Evolutionary conservation across 768 basidiomycete genomes (phyloP), one percentile per base, ranked within the genome.

Genomic region (Auricularia sp.): DNA sequence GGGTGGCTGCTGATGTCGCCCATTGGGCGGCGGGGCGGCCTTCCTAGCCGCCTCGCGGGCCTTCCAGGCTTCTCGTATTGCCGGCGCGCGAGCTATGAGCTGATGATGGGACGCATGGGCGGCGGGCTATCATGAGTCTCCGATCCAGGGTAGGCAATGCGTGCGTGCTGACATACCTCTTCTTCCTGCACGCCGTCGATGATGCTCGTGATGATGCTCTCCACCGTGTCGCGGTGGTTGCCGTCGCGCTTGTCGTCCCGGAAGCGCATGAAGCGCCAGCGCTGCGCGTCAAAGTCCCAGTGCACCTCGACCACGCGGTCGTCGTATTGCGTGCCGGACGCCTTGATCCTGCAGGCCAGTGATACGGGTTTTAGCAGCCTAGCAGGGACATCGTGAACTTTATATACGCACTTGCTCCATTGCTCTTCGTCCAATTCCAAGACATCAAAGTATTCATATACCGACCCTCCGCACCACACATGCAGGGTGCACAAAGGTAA

Each of bases 241-340:
- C 93, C 97, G 67, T 95, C 77, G 3, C 85, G 88, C 74, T 99
- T 99, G 75, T 99, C 97, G 70, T 96, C 87, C 70, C 97, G 77
- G 73, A 96, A 95, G 58, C 97, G 85, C 85, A 98, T 87, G 83
- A 93, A 86, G 64, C 85, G 85, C 94, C 95, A 98, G 58, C 80
- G 78, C 36, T 81, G 80, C 54, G 16, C 33, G 18, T 36, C 44
- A 6, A 81, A 65, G 69, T 96, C 89, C 96, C 97, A 98, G 67
- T 87, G 85, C 18, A 96, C 94, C 74, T 99, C 97, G 21, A 98
- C 87, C 44, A 98, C 83, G 11, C 96, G 84, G 74, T 98, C 95
- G 71, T 99, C 96, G 67, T 87, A 78, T 73, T 98, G 96, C 71
- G 95, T 90, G 6, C 88, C 86, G 1, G 85, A 83, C 3, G 77